Base-by-base conservation (phyloP, 768 basidiomycete genomes). In the Phylloporus rhodoxanthus region DNA sequence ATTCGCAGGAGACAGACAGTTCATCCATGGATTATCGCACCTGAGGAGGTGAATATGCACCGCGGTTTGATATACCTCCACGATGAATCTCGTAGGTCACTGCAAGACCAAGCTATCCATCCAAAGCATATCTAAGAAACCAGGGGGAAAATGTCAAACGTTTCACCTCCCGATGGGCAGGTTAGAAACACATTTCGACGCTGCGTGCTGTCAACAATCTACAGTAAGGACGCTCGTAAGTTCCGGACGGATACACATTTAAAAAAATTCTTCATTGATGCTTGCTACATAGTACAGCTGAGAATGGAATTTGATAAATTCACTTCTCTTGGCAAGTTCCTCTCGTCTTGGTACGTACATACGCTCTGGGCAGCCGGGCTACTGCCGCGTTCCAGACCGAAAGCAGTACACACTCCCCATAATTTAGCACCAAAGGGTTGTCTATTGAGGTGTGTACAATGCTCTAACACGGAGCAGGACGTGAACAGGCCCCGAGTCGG, bases 391-490 rank as follows among this genome's bases (percentile, higher is more conserved):
- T 23, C 8, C 30, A 59, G 50, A 76, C 76, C 2, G 73, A 79
- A 29, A 55, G 71, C 72, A 4, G 68, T 72, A 33, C 56, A 47
- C 26, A 70, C 73, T 40, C 75, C 76, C 51, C 60, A 68, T 14
- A 60, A 66, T 17, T 26, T 42, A 17, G 41, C 26, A 30, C 71
- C 53, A 65, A 21, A 20, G 36, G 36, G 36, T 19, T 9, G 19
- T 72, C 11, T 79, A 78, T 56, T 77, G 80, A 54, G 75, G 73
- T 1, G 46, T 75, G 41, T 77, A 76, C 61, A 76, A 78, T 49
- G 10, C 28, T 29, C 68, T 67, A 8, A 11, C 20, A 7, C 20
- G 9, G 38, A 15, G 13, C 8, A 11, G 36, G 36, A 20, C 4
- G 15, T 21, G 19, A 38, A 21, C 37, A 38, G 19, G 20, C 7